Evolutionary conservation across 345 rosid genomes (phyloP).

Genomic region (Sonneratia alba): DNA sequence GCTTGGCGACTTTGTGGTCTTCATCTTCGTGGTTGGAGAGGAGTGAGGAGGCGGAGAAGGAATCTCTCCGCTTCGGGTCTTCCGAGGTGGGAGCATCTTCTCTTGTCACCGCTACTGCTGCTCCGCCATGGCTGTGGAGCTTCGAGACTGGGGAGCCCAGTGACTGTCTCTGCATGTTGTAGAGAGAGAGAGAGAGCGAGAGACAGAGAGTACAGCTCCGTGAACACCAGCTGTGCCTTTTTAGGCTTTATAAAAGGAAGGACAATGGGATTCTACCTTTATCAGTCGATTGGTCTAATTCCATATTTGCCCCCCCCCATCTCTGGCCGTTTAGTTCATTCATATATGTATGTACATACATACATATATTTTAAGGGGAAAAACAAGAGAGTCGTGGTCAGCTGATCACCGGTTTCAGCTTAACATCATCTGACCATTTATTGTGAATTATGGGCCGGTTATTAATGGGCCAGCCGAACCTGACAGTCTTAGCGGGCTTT

Average conservation of each 20-base stretch:
- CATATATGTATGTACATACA: too few relatives aligned
- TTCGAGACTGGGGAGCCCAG: constrained; percentile 71
- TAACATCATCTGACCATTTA: background rate
- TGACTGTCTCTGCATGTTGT: constrained; percentile 82
- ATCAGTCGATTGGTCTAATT: background rate
- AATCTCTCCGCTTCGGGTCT: constrained; percentile 18
- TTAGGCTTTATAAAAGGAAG: background rate
- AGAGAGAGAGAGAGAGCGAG: constrained; percentile 11
- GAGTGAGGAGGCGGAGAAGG: constrained; percentile 18
- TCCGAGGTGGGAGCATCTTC: constrained; percentile 26
- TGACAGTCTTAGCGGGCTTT: background rate
- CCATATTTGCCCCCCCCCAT: background rate
- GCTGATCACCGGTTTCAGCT: too few relatives aligned
- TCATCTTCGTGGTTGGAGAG: constrained; percentile 26
- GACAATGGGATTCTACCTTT: background rate
- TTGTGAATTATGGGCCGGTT: background rate
- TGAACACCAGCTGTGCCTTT: constrained; percentile 5
- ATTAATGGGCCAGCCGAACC: background rate
- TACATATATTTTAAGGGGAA: too few relatives aligned
- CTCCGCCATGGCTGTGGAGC: constrained; percentile 53
- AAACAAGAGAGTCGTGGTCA: too few relatives aligned
- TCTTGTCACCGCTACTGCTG: constrained; percentile 16
- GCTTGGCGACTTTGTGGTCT: constrained; percentile 40
- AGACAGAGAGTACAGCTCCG: constrained; percentile 14
- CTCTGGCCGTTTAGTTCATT: background rate